Evolutionary conservation across 441 rosid genomes (phyloP), one percentile per base, ranked within the genome.

Genomic region (Populus hybrid): DNA sequence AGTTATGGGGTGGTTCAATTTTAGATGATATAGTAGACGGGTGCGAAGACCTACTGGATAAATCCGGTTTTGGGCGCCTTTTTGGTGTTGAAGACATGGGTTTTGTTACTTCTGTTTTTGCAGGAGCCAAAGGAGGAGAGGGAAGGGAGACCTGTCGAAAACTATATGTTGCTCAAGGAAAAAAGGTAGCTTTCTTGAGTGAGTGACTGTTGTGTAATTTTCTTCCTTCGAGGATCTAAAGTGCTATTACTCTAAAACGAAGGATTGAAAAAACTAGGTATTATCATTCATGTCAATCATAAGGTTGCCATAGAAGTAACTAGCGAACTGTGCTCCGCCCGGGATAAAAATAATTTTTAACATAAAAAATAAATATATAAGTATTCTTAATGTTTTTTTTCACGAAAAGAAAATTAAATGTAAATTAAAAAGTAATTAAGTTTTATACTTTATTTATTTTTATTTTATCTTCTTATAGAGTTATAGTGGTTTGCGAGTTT

Each of bases 1-100:
- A 78, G 69, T 73, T 80, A 61, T 78, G 81, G 2, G 99, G 89
- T n/a, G 97, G 96, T 71, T 91, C 97, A 81, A 81, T 76, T 3
- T 86, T 29, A 64, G 88, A 74, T 59, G 4, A 78, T 11, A 65
- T 63, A 23, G 85, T 75, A 56, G 88, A 82, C 61, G 82, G 50
- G 7, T 89, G 72, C 10, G 88, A 64, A 63, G 80, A 64, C 73
- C 36, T 61, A 42, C 8, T n/a, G 3, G 56, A n/a, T 26, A 28
- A 42, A 23, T 2, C 83, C n/a, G 86, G 76, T 72, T 87, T 93
- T 59, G 71, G 84, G 77, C 89, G 88, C 80, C 81, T 86, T 81
- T 77, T 89, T 40, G 83, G 77, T 11, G 81, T 79, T 56, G 91
- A 84, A 77, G 87, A 77, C 90, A 88, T 89, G 42, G 63, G 24